phyloP scores from a whole-genome alignment of 2,329 filamentous ascomycete genomes.

The Neoarthrinium moseri region DNA sequence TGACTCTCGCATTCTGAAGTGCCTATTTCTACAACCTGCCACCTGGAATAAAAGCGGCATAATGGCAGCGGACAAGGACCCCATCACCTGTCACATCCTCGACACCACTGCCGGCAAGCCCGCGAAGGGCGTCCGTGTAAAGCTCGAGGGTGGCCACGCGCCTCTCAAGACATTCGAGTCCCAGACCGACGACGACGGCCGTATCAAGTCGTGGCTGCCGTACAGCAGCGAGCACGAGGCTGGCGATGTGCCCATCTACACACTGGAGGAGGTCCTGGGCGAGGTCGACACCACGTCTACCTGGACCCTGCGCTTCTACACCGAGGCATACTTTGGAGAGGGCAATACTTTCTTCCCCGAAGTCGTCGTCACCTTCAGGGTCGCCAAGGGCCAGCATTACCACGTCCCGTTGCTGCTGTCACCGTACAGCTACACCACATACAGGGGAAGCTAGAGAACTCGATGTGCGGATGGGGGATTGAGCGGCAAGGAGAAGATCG shows the following conservation, averaged over 20 bases:
- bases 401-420: conserved; percentile 77
- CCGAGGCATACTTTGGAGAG: conserved; percentile 67
- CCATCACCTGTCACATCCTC: conserved; percentile 85
- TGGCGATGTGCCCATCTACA: conserved; percentile 58
- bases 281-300: conserved; percentile 43
- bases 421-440: conserved; percentile 80
- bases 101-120: conserved; percentile 76
- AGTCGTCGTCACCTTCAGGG: conserved; percentile 53
- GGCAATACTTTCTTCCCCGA: conserved; percentile 62
- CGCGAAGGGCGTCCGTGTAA: conserved; percentile 64
- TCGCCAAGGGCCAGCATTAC: conserved; percentile 63
- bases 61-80: conserved; percentile 50
- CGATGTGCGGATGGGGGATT: too few species aligned
- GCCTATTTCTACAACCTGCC: too few species aligned
- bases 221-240: conserved; percentile 49
- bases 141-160: conserved; percentile 47
- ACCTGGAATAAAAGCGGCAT: too few species aligned
- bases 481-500: too few species aligned
- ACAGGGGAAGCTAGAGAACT: conserved; percentile 70
- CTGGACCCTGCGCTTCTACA: conserved; percentile 74
- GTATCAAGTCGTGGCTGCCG: conserved; percentile 68
- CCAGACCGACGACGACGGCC: conserved; percentile 74
- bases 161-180: conserved; percentile 56
- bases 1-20: too few species aligned
- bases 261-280: conserved; percentile 54